A percentile compares a stretch with the other conserved stretches of the same genome.
Conservation (phyloP, 2,329 filamentous ascomycete genomes). For the Ophiostoma quercus region DNA sequence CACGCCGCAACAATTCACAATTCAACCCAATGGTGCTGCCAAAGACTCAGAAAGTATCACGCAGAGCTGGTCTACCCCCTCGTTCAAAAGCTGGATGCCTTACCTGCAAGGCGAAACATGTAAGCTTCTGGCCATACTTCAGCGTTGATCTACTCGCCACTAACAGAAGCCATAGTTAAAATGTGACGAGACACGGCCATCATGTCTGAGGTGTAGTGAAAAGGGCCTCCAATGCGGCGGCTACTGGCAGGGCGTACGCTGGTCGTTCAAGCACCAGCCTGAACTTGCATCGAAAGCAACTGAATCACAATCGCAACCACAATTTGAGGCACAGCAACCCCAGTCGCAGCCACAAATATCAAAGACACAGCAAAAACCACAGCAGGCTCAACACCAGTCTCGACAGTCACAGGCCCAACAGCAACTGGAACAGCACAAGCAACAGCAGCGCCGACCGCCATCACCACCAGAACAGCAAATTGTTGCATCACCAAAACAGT, state of each 20-base stretch:
- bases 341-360: background rate
- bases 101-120: constrained; percentile 15
- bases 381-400: background rate
- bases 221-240: constrained; percentile 13
- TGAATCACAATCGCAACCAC: background rate
- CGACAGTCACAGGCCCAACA: background rate
- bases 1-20: background rate
- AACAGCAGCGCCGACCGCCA: background rate
- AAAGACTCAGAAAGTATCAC: constrained; percentile 13
- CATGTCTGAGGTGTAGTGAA: constrained; percentile 4
- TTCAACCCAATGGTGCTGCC: constrained; percentile 14
- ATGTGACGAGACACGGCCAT: constrained; percentile 13
- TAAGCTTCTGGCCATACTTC: background rate
- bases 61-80: constrained; percentile 17
- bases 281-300: background rate
- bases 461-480: background rate
- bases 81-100: constrained; percentile 16
- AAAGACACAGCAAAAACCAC: background rate
- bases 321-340: background rate
- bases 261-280: constrained; percentile 14
- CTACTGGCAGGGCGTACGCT: constrained; percentile 15
- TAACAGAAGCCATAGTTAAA: background rate
- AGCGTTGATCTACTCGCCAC: background rate
- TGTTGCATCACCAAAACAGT: background rate
- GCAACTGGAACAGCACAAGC: background rate